Evolutionary conservation across 768 basidiomycete species (phyloP).

Genomic region (Serpula lacrymans): DNA sequence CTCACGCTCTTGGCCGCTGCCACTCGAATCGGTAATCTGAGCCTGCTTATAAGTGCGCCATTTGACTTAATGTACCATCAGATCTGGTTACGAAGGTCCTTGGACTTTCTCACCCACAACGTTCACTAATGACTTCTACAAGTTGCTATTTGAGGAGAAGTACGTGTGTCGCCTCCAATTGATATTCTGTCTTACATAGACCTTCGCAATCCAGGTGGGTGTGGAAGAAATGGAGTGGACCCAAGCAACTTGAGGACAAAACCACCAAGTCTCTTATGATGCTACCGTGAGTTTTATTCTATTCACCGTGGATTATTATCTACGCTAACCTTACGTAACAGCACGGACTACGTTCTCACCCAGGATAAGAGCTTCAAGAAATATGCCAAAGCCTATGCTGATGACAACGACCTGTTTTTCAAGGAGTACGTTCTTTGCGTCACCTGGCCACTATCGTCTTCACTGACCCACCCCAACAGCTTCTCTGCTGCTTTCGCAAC

Average conservation of each 20-base stretch:
- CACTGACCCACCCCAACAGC: conserved; percentile 36
- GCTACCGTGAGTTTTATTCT: conserved; percentile 66
- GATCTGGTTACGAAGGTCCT: conserved; percentile 84
- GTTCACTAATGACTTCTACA: conserved; percentile 83
- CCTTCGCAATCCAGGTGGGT: conserved; percentile 51
- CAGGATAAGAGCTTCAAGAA: conserved; percentile 94
- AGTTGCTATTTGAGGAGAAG: conserved; percentile 84
- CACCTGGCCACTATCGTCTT: background rate
- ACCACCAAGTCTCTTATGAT: conserved; percentile 89
- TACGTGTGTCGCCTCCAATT: conserved; percentile 24
- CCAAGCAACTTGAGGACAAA: conserved; percentile 94
- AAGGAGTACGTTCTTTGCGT: conserved; percentile 64
- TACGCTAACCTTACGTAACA: conserved; percentile 17
- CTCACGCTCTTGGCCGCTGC: conserved; percentile 95
- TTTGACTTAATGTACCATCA: conserved; percentile 10
- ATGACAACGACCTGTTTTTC: conserved; percentile 85
- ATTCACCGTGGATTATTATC: background rate
- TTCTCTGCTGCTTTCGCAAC: conserved; percentile 77
- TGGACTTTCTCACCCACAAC: conserved; percentile 95
- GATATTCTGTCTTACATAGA: background rate
- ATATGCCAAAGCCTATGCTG: conserved; percentile 81
- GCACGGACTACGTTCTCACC: conserved; percentile 83
- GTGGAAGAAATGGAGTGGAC: conserved; percentile 95
- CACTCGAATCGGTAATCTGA: conserved; percentile 64
- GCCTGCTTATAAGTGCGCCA: background rate